Evolutionary conservation across 352 stramenopile genomes (phyloP), one percentile per base, ranked within the genome.

Genomic region (Phytophthora pisi): DNA sequence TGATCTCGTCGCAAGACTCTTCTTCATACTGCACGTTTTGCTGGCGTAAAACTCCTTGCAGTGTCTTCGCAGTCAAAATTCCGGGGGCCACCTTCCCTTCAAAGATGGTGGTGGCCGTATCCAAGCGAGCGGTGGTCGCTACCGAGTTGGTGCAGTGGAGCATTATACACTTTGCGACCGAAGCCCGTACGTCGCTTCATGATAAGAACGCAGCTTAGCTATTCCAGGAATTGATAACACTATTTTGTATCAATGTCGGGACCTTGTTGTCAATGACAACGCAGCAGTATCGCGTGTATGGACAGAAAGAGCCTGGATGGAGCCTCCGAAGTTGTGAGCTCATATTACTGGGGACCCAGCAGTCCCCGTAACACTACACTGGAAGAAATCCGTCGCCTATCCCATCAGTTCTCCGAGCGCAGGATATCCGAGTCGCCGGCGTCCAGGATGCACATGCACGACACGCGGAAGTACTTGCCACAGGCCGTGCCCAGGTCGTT

Each of bases 381-480:
- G 20, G 23, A 20, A 43, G 40, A 56, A 56, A 26, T 16, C 7
- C 24, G 26, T 16, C 24, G 7, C 8, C 50, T 55, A 45, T 5
- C 11, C 20, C 20, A 20, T 18, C 15, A 57, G 30, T 31, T 57
- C 30, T 57, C 51, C 24, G 86, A 81, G 61, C 86, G 87, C 66
- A 99, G 80, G 80, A 99, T 99, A 90, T 99, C 98, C 60, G 97
- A 99, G 87, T 99, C 98, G 91, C 98, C 98, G 50, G 86, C 88
- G 81, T 99, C 97, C 49, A 98, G 89, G 74, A 99, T 93, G 65
- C 87, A 92, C 63, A 99, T 88, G 58, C 98, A 93, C 42, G 96
- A 99, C 61, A 98, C 97, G 70, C 97, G 95, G 93, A 99, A 99
- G 84, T 99, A 98, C 81, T 99, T 99, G 77, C 98, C 98, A 73